Evolutionary conservation across 1,284 basidiomycete genomes (phyloP).

Genomic region (Puccinia hordei): DNA sequence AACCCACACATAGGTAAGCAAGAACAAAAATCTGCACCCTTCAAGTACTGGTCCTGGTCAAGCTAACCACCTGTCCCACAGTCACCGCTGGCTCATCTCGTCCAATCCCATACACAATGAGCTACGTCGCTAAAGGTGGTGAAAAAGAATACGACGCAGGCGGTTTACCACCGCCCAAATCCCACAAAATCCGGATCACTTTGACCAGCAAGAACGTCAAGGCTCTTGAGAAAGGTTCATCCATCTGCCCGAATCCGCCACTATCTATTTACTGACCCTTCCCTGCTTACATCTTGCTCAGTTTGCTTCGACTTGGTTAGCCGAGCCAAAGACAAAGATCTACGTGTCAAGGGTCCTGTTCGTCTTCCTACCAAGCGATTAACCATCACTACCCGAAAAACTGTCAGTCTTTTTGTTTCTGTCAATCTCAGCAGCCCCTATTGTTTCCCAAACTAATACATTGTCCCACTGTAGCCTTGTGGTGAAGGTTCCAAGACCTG

Average conservation of each 20-base stretch:
- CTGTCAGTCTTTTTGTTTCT: slow-evolving; percentile 16
- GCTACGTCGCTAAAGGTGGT: slow-evolving; percentile 96
- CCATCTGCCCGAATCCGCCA: no score
- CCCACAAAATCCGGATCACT: slow-evolving; percentile 99
- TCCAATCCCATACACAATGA: slow-evolving; percentile 75
- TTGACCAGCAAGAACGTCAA: slow-evolving; percentile 96
- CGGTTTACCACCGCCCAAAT: slow-evolving; percentile 79
- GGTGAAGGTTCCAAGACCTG: slow-evolving; percentile 99
- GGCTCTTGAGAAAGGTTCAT: slow-evolving; percentile 94
- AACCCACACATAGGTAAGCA: not conserved
- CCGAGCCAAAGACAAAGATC: slow-evolving; percentile 99
- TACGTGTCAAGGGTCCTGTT: slow-evolving; percentile 98
- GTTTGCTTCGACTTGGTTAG: slow-evolving; percentile 96
- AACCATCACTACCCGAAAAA: slow-evolving; percentile 95
- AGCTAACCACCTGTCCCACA: not conserved
- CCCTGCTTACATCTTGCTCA: slow-evolving; percentile 58
- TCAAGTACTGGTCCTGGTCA: not conserved
- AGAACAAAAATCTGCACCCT: no score
- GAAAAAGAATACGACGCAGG: slow-evolving; percentile 77
- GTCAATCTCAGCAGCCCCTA: not conserved
- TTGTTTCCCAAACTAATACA: not conserved
- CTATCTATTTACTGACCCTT: not conserved
- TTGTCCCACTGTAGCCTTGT: slow-evolving; percentile 70
- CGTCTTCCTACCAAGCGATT: slow-evolving; percentile 98
- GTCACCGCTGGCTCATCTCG: slow-evolving; percentile 59